Percentiles rank a stretch among this genome's conserved stretches.
These are phyloP conservation scores for Diaporthe longicolla DNA, from an alignment of 2,329 filamentous ascomycete genomes.

Conservation along the genomic window DNA sequence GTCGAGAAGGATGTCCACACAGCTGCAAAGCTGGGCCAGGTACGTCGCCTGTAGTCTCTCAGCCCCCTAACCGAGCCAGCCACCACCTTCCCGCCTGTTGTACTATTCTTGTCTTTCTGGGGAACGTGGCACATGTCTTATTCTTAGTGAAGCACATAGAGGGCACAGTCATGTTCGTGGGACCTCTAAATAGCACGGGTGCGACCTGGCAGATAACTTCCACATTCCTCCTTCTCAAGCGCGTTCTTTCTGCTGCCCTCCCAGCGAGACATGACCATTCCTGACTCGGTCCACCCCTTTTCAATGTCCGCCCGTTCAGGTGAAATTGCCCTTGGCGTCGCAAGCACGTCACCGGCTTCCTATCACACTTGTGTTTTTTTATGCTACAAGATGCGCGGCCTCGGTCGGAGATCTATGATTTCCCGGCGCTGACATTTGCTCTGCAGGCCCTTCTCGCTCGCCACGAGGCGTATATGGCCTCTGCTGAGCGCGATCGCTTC, in stretches of 20 bases:
- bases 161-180: slow-evolving; percentile 19
- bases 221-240: not conserved
- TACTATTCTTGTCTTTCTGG: slow-evolving; percentile 8
- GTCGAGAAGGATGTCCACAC: slow-evolving; percentile 90
- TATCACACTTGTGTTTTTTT: not conserved
- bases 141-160: not conserved
- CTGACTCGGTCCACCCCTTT: slow-evolving; percentile 37
- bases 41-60: slow-evolving; percentile 62
- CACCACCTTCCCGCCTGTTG: slow-evolving; percentile 2
- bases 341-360: slow-evolving; percentile 24
- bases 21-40: slow-evolving; percentile 91
- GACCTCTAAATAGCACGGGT: slow-evolving; percentile 17
- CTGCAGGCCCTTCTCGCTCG: slow-evolving; percentile 90
- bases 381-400: slow-evolving; percentile 40
- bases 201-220: not conserved
- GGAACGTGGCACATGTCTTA: slow-evolving; percentile 30
- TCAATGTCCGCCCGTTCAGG: slow-evolving; percentile 31
- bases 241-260: not conserved
- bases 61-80: slow-evolving; percentile 27
- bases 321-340: slow-evolving; percentile 16
- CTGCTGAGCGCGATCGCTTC: slow-evolving; percentile 87
- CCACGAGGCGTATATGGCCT: slow-evolving; percentile 94
- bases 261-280: slow-evolving; percentile 45
- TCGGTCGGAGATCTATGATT: slow-evolving; percentile 7
- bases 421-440: slow-evolving; percentile 77